These are phyloP conservation scores for Coniochaeta sp. DNA, from an alignment of 2,329 filamentous ascomycete genomes.

Conservation along the genomic window DNA sequence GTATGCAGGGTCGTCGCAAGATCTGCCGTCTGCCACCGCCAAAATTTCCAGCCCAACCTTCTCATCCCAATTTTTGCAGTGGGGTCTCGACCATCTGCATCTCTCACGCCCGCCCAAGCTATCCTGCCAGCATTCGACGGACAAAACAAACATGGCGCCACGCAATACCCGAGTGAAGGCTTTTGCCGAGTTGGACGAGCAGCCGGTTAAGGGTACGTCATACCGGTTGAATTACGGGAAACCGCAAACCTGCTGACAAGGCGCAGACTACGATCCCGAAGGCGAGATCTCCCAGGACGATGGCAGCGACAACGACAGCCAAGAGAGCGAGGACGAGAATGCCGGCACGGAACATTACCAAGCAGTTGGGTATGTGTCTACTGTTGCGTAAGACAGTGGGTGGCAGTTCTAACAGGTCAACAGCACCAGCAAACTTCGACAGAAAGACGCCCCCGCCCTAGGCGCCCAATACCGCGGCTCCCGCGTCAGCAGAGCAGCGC, in stretches of 20 bases:
- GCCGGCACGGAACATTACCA: conserved; percentile 83
- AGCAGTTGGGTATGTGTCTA: conserved; percentile 61
- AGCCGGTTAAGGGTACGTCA: conserved; percentile 50
- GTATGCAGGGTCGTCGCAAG: conserved; percentile 10
- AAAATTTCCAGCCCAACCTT: conserved; percentile 35
- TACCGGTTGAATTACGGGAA: not conserved
- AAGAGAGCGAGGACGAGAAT: conserved; percentile 41
- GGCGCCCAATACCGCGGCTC: conserved; percentile 77
- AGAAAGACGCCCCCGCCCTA: conserved; percentile 60
- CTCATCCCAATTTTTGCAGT: conserved; percentile 17
- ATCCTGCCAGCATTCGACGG: not conserved
- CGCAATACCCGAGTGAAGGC: conserved; percentile 2
- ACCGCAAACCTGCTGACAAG: not conserved
- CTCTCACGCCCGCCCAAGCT: not conserved
- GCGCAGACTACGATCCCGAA: conserved; percentile 70
- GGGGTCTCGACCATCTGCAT: conserved; percentile 7
- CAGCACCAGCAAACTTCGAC: conserved; percentile 76
- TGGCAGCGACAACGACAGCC: conserved; percentile 41
- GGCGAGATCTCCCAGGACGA: conserved; percentile 52
- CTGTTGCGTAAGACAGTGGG: too few species aligned
- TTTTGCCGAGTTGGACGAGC: conserved; percentile 39
- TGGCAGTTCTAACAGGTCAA: conserved; percentile 7
- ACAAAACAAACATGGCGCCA: conserved; percentile 1
- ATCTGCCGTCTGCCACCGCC: conserved; percentile 42
- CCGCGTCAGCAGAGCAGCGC: conserved; percentile 61